A percentile compares a stretch with the other conserved stretches of the same genome.
Evolutionary conservation across 2,329 filamentous ascomycete genomes (phyloP).

Genomic region (Septoria petroselini): DNA sequence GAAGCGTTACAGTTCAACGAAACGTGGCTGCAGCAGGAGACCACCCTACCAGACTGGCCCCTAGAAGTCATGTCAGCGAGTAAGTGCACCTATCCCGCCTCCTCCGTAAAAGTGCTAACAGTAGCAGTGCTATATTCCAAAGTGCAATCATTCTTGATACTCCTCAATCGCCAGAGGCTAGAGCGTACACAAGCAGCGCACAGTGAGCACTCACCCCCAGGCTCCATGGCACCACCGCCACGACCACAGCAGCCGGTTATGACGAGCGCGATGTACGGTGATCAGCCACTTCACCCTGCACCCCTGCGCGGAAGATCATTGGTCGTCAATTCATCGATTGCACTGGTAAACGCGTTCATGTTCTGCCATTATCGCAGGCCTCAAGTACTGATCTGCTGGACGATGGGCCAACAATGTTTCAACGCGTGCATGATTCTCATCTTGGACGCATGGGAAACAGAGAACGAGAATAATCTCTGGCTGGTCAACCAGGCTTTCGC

Average conservation of each 20-base stretch:
- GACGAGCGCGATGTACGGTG: slow-evolving; percentile 20
- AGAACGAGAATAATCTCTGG: slow-evolving; percentile 38
- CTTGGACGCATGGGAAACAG: slow-evolving; percentile 46
- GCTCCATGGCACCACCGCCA: slow-evolving; percentile 20
- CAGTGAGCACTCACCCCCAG: slow-evolving; percentile 23
- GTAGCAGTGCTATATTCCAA: slow-evolving; percentile 46
- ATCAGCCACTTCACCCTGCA: slow-evolving; percentile 29
- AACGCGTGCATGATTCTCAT: slow-evolving; percentile 51
- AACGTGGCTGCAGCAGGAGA: slow-evolving; percentile 43
- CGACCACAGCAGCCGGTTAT: slow-evolving; percentile 17
- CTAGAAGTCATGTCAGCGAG: slow-evolving; percentile 47
- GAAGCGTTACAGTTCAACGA: slow-evolving; percentile 48
- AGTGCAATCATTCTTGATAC: slow-evolving; percentile 49
- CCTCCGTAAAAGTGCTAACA: not conserved
- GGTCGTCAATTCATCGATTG: slow-evolving; percentile 44
- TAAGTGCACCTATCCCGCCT: slow-evolving; percentile 31
- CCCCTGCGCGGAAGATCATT: slow-evolving; percentile 41
- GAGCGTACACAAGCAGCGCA: slow-evolving; percentile 33
- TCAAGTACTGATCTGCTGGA: slow-evolving; percentile 49
- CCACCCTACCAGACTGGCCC: slow-evolving; percentile 47
- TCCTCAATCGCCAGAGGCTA: slow-evolving; percentile 49
- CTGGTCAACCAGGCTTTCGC: slow-evolving; percentile 43
- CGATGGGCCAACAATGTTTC: slow-evolving; percentile 50
- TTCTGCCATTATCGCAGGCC: slow-evolving; percentile 47
- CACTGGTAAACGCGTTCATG: slow-evolving; percentile 46